These are phyloP conservation scores for Gaeumannomyces sp. DNA, from an alignment of 2,329 filamentous ascomycete genomes.

Conservation along the genomic window DNA sequence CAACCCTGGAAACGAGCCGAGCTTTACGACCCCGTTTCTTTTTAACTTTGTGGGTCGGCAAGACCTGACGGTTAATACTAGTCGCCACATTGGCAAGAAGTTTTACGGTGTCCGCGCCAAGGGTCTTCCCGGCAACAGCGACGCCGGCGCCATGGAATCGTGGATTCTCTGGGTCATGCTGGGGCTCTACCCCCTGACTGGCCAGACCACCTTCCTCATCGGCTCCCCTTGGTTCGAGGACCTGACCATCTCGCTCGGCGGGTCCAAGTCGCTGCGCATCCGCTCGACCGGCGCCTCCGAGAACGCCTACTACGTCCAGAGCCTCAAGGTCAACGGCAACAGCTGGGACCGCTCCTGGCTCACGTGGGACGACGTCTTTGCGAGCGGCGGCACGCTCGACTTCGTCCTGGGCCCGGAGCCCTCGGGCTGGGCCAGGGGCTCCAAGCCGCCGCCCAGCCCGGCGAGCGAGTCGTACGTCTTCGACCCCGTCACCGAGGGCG, in stretches of 20 bases:
- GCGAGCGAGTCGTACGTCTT: conserved; percentile 26
- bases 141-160: conserved; percentile 67
- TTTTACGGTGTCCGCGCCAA: conserved; percentile 49
- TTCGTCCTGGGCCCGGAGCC: conserved; percentile 53
- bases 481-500: conserved; percentile 1
- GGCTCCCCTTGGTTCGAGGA: conserved; percentile 57
- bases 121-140: conserved; percentile 64
- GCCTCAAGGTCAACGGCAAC: conserved; percentile 57
- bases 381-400: conserved; percentile 54
- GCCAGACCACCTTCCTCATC: conserved; percentile 62
- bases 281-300: conserved; percentile 44
- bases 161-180: conserved; percentile 66
- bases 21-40: conserved; percentile 61
- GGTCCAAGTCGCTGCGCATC: conserved; percentile 46
- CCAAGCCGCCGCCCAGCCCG: conserved; percentile 52
- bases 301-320: conserved; percentile 56
- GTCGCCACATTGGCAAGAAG: conserved; percentile 50
- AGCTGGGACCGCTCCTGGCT: conserved; percentile 60
- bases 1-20: conserved; percentile 62
- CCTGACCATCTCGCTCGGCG: conserved; percentile 52
- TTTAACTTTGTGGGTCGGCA: conserved; percentile 62
- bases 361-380: conserved; percentile 60
- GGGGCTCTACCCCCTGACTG: conserved; percentile 61
- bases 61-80: conserved; percentile 52
- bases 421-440: conserved; percentile 51